These are phyloP conservation scores for Fusarium sp. DNA, from an alignment of 2,329 filamentous ascomycete species.

Conservation along the genomic window DNA sequence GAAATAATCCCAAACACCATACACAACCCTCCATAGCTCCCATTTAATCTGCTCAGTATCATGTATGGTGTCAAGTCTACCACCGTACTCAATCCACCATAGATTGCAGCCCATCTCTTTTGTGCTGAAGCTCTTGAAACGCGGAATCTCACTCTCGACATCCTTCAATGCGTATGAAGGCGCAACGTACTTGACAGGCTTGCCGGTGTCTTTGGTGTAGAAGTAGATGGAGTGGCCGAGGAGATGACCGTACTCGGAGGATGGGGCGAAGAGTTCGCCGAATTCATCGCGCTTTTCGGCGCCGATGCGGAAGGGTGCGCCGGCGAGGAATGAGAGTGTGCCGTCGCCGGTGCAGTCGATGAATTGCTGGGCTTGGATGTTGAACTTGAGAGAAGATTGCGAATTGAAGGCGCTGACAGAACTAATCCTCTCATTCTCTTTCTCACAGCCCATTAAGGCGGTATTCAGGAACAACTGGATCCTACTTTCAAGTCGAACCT, in stretches of 20 bases:
- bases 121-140: slow-evolving; percentile 25
- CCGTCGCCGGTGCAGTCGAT: slow-evolving; percentile 28
- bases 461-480: slow-evolving; percentile 13
- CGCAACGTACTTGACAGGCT: slow-evolving; percentile 18
- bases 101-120: slow-evolving; percentile 26
- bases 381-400: slow-evolving; percentile 9
- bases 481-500: slow-evolving; percentile 9
- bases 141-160: slow-evolving; percentile 9
- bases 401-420: slow-evolving; percentile 18
- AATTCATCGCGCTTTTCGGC: slow-evolving; percentile 25
- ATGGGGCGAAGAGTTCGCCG: slow-evolving; percentile 20
- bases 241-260: slow-evolving; percentile 22
- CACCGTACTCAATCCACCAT: slow-evolving; percentile 31
- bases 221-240: slow-evolving; percentile 29
- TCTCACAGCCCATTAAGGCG: not conserved
- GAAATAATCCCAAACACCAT: slow-evolving; percentile 29
- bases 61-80: slow-evolving; percentile 24
- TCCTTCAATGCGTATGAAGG: slow-evolving; percentile 22
- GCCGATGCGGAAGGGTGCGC: slow-evolving; percentile 20
- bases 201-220: slow-evolving; percentile 23
- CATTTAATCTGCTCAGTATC: slow-evolving; percentile 27
- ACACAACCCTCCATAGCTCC: slow-evolving; percentile 29
- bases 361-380: slow-evolving; percentile 15
- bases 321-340: slow-evolving; percentile 20
- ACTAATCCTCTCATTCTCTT: not conserved